phyloP scores from a whole-genome alignment of 768 basidiomycete species.

The Dentipellis fragilis region DNA sequence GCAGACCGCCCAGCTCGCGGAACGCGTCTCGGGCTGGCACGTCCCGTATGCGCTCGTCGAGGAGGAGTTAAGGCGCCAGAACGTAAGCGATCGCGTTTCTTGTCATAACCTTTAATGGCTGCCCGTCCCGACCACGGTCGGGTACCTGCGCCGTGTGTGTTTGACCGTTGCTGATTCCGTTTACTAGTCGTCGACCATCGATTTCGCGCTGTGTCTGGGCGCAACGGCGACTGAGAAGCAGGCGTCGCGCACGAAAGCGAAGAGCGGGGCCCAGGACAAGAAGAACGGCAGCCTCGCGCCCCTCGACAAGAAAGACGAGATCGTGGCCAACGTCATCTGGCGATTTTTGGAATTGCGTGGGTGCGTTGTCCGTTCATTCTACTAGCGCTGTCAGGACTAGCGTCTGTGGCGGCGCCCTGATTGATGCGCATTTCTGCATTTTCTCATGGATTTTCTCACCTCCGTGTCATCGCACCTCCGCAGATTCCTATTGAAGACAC shows the following conservation, averaged over 20 bases:
- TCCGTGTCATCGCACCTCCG: constrained; percentile 1
- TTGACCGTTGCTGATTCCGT: background rate
- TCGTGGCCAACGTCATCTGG: constrained; percentile 98
- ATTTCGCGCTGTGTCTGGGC: constrained; percentile 89
- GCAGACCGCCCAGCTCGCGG: constrained; percentile 79
- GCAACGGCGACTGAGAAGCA: constrained; percentile 77
- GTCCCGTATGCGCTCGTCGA: constrained; percentile 80
- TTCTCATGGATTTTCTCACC: constrained; percentile 4
- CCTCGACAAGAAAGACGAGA: constrained; percentile 95
- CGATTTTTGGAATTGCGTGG: constrained; percentile 93
- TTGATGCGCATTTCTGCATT: constrained; percentile 6
- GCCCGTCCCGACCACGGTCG: background rate
- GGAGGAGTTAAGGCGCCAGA: constrained; percentile 91
- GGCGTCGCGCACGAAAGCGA: constrained; percentile 73
- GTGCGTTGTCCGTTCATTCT: constrained; percentile 36
- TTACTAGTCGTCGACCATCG: constrained; percentile 87
- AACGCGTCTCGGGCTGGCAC: constrained; percentile 84
- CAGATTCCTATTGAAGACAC: constrained; percentile 84
- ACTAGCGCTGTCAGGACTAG: constrained; percentile 4
- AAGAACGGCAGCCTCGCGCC: constrained; percentile 23
- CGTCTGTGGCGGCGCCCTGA: constrained; percentile 12
- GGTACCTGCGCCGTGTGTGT: too few relatives aligned
- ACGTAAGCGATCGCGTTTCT: constrained; percentile 45
- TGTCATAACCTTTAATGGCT: background rate
- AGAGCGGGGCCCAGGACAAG: constrained; percentile 22